Base-by-base conservation (phyloP, 495 filamentous ascomycete genomes). In the Talaromyces adpressus region DNA sequence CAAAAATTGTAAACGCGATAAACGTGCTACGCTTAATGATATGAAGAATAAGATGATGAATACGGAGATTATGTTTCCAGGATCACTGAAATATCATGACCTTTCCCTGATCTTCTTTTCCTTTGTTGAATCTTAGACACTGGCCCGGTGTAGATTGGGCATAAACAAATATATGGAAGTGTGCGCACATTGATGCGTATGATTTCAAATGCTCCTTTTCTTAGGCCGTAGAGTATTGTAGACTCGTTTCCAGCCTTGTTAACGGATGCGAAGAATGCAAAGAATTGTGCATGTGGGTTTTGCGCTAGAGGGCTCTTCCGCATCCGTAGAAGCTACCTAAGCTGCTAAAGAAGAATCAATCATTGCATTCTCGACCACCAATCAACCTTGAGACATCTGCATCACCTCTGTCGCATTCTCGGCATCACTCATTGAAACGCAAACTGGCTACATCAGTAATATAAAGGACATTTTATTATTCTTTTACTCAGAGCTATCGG, bases 1-100 rank as follows among this genome's bases (percentile, higher is more conserved):
- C 88, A 91, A 79, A 96, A 96, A 84, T 80, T 96, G 78, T 96
- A 90, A 84, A 80, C 71, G 67, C 67, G 67, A 74, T 96, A 89
- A 84, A 80, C 71, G 67, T 68, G 67, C 73, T 64, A 41, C 60
- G 56, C 41, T 64, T 64, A 59, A 62, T 52, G 62, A 64, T 59
- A 49, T 59, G 27, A 58, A 51, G 47, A 62, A 62, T 49, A 32
- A 49, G 60, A 62, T 62, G 60, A 62, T 62, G 60, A 62, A 62
- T 62, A 62, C 29, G 41, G 60, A 62, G 60, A 51, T 27, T 25
- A 62, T 25, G 60, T 47, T 60, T 60, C 32, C 45, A 53, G 16
- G 30, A 52, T 53, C 47, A 34, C 30, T 62, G 27, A 61, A 62
- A 62, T 62, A 62, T 62, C 60, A 62, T 62, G 47, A 62, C 22